A percentile compares a stretch with the other conserved stretches of the same genome.
phyloP scores from a whole-genome alignment of 78 protist species.

The Pelomyxa schiedti region DNA sequence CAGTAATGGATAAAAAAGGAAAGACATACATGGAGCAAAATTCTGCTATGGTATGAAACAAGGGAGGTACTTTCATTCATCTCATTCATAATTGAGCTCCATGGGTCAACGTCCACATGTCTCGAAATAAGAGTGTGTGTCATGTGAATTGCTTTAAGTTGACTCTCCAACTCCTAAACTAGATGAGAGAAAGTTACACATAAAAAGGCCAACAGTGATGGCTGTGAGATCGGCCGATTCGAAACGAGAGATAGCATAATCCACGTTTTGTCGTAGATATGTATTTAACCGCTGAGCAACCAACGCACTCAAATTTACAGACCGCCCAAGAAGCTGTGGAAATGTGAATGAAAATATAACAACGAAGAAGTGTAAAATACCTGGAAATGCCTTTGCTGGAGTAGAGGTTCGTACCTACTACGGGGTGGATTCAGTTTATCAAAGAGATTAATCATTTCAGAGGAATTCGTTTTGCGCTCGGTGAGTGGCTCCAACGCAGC shows the following conservation, averaged over 20 bases:
- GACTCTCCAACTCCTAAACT: conserved; percentile 44
- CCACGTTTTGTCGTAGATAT: conserved; percentile 36
- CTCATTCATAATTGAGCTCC: conserved; percentile 46
- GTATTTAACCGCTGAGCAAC: conserved; percentile 63
- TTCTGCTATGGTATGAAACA: conserved; percentile 57
- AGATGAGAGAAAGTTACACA: not conserved
- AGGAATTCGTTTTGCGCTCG: conserved; percentile 2
- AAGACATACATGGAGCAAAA: conserved; percentile 39
- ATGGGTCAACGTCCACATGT: conserved; percentile 50
- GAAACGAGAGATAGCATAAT: conserved; percentile 54
- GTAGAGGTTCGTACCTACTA: conserved; percentile 46
- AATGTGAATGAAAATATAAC: too few relatives aligned
- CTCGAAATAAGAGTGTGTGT: conserved; percentile 40
- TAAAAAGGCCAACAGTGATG: conserved; percentile 17
- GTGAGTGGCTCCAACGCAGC: conserved; percentile 19
- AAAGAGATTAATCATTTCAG: not conserved
- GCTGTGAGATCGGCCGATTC: conserved; percentile 42
- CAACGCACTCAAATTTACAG: conserved; percentile 41
- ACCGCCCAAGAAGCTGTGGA: conserved; percentile 58
- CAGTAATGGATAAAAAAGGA: not conserved
- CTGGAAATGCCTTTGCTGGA: conserved; percentile 59
- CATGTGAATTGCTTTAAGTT: conserved; percentile 25
- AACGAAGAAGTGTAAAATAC: too few relatives aligned
- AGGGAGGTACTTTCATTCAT: conserved; percentile 57
- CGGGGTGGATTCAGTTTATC: conserved; percentile 39